Conservation (phyloP, 371 early-diverging fungal species). For the Mucor lusitanicus region DNA sequence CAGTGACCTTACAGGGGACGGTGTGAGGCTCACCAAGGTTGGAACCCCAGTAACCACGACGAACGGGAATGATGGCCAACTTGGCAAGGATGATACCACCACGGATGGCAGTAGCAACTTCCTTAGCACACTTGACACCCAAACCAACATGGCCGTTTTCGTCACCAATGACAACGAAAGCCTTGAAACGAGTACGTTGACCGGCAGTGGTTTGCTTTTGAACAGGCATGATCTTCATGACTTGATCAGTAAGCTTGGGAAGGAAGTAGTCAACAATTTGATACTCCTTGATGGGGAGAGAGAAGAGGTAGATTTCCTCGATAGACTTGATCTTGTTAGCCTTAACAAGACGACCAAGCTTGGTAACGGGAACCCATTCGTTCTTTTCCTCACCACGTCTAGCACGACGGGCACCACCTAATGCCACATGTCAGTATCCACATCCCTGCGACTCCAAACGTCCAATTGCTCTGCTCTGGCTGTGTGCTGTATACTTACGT, state of each 20-base stretch:
- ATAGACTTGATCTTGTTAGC: constrained; percentile 92
- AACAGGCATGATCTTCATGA: constrained; percentile 99
- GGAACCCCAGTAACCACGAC: constrained; percentile 99
- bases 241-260: constrained; percentile 97
- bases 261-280: constrained; percentile 98
- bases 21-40: constrained; percentile 98
- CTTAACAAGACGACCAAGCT: constrained; percentile 97
- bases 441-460: not conserved
- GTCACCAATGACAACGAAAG: constrained; percentile 99
- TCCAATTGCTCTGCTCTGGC: not conserved
- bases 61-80: constrained; percentile 97
- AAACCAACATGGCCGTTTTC: constrained; percentile 98
- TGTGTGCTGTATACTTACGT: constrained; percentile 50
- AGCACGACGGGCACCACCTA: constrained; percentile 57
- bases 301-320: constrained; percentile 97
- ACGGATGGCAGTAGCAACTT: constrained; percentile 98
- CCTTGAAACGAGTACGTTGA: constrained; percentile 99
- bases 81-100: constrained; percentile 99
- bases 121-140: constrained; percentile 99
- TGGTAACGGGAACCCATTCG: constrained; percentile 95
- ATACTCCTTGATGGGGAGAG: constrained; percentile 99
- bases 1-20: constrained; percentile 98
- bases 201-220: constrained; percentile 99
- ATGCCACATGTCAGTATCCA: constrained; percentile 8
- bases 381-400: constrained; percentile 88